Evolutionary conservation across 129 eudicot species (phyloP), one percentile per base, ranked within the genome.

Genomic region (Cynara cardunculus): DNA sequence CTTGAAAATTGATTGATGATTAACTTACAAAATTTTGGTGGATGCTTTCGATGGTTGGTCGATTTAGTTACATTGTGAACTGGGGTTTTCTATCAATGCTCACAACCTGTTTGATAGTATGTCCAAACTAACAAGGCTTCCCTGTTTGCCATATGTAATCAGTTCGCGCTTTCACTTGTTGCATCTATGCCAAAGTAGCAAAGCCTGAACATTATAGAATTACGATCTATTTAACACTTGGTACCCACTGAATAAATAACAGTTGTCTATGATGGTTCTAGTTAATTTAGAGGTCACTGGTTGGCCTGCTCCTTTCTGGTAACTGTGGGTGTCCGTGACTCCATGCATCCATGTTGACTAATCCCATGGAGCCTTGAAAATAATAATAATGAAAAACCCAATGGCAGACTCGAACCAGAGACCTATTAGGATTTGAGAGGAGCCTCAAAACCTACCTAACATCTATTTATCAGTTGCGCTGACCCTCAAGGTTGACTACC

Each of bases 31-130:
- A 59, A 4, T 9, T 25, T 73, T 59, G 41, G 24, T 62, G 19
- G 18, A 34, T 19, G 7, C 64, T 1, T 71, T 71, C 22, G 35
- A 79, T 26, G 30, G 62, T 11, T 56, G 74, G 37, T 72, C 25
- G 27, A 64, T 49, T 39, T 67, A n/a, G 75, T 11, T 46, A 18
- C 34, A 41, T 18, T 72, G 65, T 21, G 39, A 64, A 49, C 16
- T 39, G 26, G 44, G 35, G 49, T 64, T 49, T 11, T 12, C 53
- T 41, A 37, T 37, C 6, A 24, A 74, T 74, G 88, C 69, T 9
- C 70, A 65, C 74, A 41, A 87, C 13, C 61, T 85, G 84, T 85
- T 85, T 16, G 88, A 64, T 77, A 74, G 85, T 41, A 81, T 82
- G 88, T 44, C 71, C 0, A 71, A 53, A 35, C 80, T 46, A 74